Conservation (phyloP, 805 yeast genomes). For the Blastobotrys parvus region DNA sequence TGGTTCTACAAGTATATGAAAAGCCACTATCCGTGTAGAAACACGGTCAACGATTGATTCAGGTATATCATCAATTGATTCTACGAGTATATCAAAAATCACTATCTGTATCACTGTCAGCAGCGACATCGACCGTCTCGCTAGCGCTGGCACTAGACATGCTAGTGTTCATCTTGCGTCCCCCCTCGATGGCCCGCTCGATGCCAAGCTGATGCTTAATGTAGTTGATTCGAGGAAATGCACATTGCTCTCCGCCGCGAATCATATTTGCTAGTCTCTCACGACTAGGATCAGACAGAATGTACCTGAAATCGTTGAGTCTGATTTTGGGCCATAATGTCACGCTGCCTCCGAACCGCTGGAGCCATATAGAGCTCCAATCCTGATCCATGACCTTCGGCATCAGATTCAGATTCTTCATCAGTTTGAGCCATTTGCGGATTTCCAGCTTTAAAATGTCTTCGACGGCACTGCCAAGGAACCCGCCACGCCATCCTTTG, state of each 20-base stretch:
- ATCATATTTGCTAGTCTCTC: slow-evolving; percentile 49
- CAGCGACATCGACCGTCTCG: neutral
- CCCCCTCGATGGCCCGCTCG: slow-evolving; percentile 52
- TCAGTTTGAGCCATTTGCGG: slow-evolving; percentile 65
- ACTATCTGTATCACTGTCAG: too few relatives aligned
- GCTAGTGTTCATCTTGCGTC: slow-evolving; percentile 7
- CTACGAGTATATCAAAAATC: too few relatives aligned
- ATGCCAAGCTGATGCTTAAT: slow-evolving; percentile 54
- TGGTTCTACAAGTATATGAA: too few relatives aligned
- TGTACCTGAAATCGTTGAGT: slow-evolving; percentile 50
- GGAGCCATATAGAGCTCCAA: slow-evolving; percentile 73
- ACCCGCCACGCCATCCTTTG: slow-evolving; percentile 65
- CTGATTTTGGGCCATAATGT: slow-evolving; percentile 68
- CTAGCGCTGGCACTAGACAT: neutral
- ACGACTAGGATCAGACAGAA: slow-evolving; percentile 60
- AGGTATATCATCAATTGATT: too few relatives aligned
- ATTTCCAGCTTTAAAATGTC: slow-evolving; percentile 64
- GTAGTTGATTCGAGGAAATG: slow-evolving; percentile 59
- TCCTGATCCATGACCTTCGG: slow-evolving; percentile 68
- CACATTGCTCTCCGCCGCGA: slow-evolving; percentile 51
- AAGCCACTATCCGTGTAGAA: too few relatives aligned
- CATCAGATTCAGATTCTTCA: slow-evolving; percentile 54
- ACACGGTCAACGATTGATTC: too few relatives aligned
- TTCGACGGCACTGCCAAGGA: slow-evolving; percentile 62
- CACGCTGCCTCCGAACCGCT: slow-evolving; percentile 64